Base-by-base conservation (phyloP, 352 stramenopile genomes). In the Phytophthora kernoviae region DNA sequence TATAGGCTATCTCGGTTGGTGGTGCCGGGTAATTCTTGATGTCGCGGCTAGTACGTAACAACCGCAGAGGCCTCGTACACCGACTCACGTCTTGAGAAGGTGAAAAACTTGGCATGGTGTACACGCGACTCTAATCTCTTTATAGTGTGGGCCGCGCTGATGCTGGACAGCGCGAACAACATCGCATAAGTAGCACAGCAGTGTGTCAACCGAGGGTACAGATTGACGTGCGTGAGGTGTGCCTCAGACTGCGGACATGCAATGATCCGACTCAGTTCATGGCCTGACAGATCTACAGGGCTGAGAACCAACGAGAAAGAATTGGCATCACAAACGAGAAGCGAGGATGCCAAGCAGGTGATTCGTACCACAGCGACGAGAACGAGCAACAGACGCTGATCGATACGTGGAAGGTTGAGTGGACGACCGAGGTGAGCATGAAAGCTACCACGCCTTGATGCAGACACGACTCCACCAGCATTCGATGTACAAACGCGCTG, bases 351-450 rank as follows among this genome's bases (percentile, higher is more conserved):
- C 24, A 26, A 26, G n/a, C 2, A 20, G 24, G 20, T 14, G 4
- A 26, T 11, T 4, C 37, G 4, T 58, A 91, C 82, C 82, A 91
- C 30, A 83, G 49, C 0, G 20, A n/a, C 10, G 79, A 76, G 40
- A 70, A 77, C 1, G 74, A 68, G 59, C 82, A 90, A 62, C 82
- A 91, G 2, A 75, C 53, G 45, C 82, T 88, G 36, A 73, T 45
- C 4, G 62, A 71, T 15, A 73, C 34, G 30, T 88, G 68, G 45
- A 81, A 84, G 0, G 58, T 59, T 17, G 78, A 80, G 34, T 81
- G 73, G 20, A 81, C 51, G 46, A 89, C 43, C 9, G 82, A 60
- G 41, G 24, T 51, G 5, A 84, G 47, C 48, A 88, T 65, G 24
- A 85, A 43, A 56, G 64, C 61, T 11, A 50, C 49, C 5, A 88